phyloP scores from a whole-genome alignment of 2,329 filamentous ascomycete species.

The Didymella lethalis region DNA sequence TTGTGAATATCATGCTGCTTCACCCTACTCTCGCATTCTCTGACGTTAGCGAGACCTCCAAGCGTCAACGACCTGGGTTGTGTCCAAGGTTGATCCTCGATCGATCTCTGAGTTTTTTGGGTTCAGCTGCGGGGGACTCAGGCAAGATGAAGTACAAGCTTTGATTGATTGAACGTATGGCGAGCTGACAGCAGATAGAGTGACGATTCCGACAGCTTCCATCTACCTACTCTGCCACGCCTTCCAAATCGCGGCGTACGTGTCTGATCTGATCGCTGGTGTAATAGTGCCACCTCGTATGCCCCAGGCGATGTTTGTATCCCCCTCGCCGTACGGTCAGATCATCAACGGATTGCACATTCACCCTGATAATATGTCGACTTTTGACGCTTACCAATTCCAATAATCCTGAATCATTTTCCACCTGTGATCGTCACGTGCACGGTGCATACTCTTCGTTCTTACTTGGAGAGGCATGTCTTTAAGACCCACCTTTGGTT shows the following conservation, averaged over 20 bases:
- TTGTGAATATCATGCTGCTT: not conserved
- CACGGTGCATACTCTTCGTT: not conserved
- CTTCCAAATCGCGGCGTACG: not conserved
- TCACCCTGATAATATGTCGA: conserved; percentile 5
- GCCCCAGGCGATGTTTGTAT: not conserved
- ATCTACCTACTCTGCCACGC: conserved; percentile 7
- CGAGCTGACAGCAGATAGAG: not conserved
- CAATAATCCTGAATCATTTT: not conserved
- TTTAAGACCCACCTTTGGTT: not conserved
- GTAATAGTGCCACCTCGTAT: not conserved
- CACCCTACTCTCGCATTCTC: not conserved
- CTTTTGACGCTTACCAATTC: not conserved
- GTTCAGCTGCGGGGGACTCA: not conserved
- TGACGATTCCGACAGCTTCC: not conserved
- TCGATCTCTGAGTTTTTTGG: not conserved
- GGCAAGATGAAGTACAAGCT: conserved; percentile 1
- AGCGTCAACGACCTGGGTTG: not conserved
- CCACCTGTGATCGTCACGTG: not conserved
- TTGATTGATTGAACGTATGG: not conserved
- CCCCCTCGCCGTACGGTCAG: not conserved
- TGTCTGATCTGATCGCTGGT: not conserved
- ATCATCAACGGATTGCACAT: not conserved
- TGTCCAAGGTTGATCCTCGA: not conserved
- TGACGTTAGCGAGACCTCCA: not conserved
- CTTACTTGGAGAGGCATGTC: not conserved